Conservation (phyloP, 2,329 filamentous ascomycete genomes). For the Botryotinia convoluta region DNA sequence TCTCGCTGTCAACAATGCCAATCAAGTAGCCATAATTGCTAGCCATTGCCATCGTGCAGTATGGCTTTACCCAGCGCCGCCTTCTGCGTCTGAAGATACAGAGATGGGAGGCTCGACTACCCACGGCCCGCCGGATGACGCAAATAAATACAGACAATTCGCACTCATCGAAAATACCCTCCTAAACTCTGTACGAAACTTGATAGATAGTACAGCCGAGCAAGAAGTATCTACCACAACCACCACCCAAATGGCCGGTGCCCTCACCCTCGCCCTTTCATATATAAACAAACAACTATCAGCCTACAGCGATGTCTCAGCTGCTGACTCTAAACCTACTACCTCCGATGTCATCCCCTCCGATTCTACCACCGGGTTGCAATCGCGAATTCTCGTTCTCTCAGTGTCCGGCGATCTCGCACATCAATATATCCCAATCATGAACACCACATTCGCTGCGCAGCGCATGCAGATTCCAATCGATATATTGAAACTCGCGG, state of each 20-base stretch:
- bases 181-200: conserved; percentile 66
- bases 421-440: conserved; percentile 92
- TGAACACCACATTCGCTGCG: conserved; percentile 97
- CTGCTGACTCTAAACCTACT: conserved; percentile 35
- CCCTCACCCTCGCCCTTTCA: conserved; percentile 81
- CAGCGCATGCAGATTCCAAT: conserved; percentile 85
- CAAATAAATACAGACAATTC: conserved; percentile 94
- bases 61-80: conserved; percentile 77
- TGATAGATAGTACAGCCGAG: conserved; percentile 67
- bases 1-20: conserved; percentile 87
- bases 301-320: conserved; percentile 40
- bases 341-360: conserved; percentile 25
- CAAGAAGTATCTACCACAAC: conserved; percentile 63
- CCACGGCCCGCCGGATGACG: conserved; percentile 39
- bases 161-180: conserved; percentile 81
- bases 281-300: conserved; percentile 73
- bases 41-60: conserved; percentile 81
- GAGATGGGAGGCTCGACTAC: conserved; percentile 52
- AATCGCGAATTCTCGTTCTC: conserved; percentile 82
- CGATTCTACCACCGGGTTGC: conserved; percentile 50
- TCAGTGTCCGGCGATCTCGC: conserved; percentile 84
- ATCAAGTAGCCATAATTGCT: conserved; percentile 88
- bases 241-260: conserved; percentile 86
- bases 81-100: conserved; percentile 48
- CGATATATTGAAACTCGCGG: conserved; percentile 83